These are phyloP conservation scores for Saccharomycopsis synnaedendra DNA, from an alignment of 805 yeast species.

Conservation along the genomic window DNA sequence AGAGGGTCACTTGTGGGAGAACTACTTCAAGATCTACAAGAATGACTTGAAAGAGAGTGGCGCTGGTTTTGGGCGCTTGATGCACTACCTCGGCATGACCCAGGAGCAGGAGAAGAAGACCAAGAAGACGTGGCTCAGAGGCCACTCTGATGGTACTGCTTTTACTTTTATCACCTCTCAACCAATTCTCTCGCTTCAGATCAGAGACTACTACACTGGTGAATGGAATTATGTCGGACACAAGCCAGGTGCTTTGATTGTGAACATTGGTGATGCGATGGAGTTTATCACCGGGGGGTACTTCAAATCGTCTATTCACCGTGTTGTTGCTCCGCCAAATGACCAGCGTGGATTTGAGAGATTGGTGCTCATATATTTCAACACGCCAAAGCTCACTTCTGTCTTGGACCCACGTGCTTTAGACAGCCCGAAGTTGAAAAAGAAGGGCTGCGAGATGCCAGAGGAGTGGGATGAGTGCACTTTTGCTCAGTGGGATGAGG, in stretches of 20 bases:
- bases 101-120: slow-evolving; percentile 24
- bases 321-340: slow-evolving; percentile 26
- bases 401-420: slow-evolving; percentile 24
- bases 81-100: slow-evolving; percentile 27
- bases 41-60: slow-evolving; percentile 28
- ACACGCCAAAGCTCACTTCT: slow-evolving; percentile 22
- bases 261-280: slow-evolving; percentile 31
- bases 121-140: slow-evolving; percentile 32
- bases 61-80: slow-evolving; percentile 28
- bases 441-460: slow-evolving; percentile 21
- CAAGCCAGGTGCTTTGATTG: slow-evolving; percentile 28
- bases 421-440: slow-evolving; percentile 20
- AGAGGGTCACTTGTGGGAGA: slow-evolving; percentile 31
- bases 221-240: slow-evolving; percentile 31
- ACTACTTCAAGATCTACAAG: slow-evolving; percentile 25
- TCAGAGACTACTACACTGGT: slow-evolving; percentile 27
- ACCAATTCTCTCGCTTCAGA: slow-evolving; percentile 30
- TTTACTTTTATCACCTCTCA: slow-evolving; percentile 31
- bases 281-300: slow-evolving; percentile 29
- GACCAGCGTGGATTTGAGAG: slow-evolving; percentile 23
- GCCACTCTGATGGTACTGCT: slow-evolving; percentile 29
- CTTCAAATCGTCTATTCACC: slow-evolving; percentile 25
- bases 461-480: slow-evolving; percentile 24
- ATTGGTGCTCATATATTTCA: slow-evolving; percentile 24
- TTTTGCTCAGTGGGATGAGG: slow-evolving; percentile 24